phyloP scores from a whole-genome alignment of 257 asterid species.

The Linderniella brevidens region DNA sequence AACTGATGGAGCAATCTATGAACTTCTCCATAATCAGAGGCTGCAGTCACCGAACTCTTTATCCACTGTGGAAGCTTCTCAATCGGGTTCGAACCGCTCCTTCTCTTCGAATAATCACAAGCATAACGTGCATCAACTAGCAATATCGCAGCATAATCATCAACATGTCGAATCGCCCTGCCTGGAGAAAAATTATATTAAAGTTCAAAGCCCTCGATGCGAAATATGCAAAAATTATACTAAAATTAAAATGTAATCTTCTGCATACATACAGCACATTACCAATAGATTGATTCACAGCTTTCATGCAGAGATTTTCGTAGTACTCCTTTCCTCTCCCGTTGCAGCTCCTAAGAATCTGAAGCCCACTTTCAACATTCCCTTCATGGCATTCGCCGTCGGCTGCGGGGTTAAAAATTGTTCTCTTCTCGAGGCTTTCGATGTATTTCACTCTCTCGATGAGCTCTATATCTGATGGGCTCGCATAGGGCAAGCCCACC shows the following conservation, averaged over 20 bases:
- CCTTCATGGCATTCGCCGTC: slow-evolving; percentile 23
- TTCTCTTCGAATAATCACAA: slow-evolving; percentile 39
- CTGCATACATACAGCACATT: slow-evolving; percentile 10
- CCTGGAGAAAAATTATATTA: slow-evolving; percentile 25
- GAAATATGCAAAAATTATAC: not conserved
- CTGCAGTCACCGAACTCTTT: slow-evolving; percentile 34
- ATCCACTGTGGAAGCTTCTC: slow-evolving; percentile 89
- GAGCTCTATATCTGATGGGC: slow-evolving; percentile 81
- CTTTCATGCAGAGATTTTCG: slow-evolving; percentile 97
- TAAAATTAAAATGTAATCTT: not conserved
- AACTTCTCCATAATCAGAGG: slow-evolving; percentile 58
- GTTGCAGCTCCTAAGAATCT: slow-evolving; percentile 58
- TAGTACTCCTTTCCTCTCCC: slow-evolving; percentile 82
- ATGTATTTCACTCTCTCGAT: slow-evolving; percentile 90
- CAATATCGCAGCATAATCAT: slow-evolving; percentile 80
- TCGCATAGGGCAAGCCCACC: slow-evolving; percentile 95
- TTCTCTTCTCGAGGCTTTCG: slow-evolving; percentile 40
- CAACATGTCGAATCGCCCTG: slow-evolving; percentile 80
- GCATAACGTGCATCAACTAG: slow-evolving; percentile 81
- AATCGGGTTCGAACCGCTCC: slow-evolving; percentile 37
- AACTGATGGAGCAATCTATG: slow-evolving; percentile 68
- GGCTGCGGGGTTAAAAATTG: slow-evolving; percentile 10
- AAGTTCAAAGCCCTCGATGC: not conserved
- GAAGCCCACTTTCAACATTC: slow-evolving; percentile 47
- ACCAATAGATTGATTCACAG: slow-evolving; percentile 94